Evolutionary conservation across 176 grass and related monocot species (phyloP).

Genomic region (Triticum monococcum): DNA sequence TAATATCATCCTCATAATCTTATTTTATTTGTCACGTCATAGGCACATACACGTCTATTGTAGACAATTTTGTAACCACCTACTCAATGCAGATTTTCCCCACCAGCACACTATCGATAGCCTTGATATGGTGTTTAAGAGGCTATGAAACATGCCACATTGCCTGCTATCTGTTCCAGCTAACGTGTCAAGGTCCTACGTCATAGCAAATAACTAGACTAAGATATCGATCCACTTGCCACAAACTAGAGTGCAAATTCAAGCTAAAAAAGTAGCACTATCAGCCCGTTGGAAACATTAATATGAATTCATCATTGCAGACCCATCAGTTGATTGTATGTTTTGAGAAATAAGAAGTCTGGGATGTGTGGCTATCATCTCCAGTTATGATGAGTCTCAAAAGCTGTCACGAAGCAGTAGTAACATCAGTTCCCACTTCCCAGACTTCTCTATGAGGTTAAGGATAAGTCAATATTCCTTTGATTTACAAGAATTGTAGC

Average conservation of each 20-base stretch:
- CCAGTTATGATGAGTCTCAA: neutral
- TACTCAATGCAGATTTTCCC: constrained; percentile 34
- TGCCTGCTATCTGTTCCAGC: neutral
- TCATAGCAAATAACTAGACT: neutral
- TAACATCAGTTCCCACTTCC: neutral
- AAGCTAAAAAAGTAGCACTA: constrained; percentile 16
- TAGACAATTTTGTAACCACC: constrained; percentile 32
- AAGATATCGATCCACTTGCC: neutral
- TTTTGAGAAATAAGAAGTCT: constrained; percentile 13
- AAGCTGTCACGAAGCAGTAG: neutral
- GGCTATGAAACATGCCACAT: neutral
- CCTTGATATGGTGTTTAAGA: constrained; percentile 10
- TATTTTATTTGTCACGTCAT: neutral
- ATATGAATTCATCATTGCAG: constrained; percentile 15
- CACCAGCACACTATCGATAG: neutral
- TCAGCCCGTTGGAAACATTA: neutral
- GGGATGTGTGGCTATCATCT: neutral
- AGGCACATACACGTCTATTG: constrained; percentile 2
- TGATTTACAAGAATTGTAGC: neutral
- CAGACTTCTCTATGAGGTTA: neutral
- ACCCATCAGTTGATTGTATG: constrained; percentile 1
- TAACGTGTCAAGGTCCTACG: constrained; percentile 1
- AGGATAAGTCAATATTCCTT: neutral
- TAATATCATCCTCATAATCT: neutral
- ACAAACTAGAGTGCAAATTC: neutral